Evolutionary conservation across 768 basidiomycete genomes (phyloP).

Genomic region (Pholiota molesta): DNA sequence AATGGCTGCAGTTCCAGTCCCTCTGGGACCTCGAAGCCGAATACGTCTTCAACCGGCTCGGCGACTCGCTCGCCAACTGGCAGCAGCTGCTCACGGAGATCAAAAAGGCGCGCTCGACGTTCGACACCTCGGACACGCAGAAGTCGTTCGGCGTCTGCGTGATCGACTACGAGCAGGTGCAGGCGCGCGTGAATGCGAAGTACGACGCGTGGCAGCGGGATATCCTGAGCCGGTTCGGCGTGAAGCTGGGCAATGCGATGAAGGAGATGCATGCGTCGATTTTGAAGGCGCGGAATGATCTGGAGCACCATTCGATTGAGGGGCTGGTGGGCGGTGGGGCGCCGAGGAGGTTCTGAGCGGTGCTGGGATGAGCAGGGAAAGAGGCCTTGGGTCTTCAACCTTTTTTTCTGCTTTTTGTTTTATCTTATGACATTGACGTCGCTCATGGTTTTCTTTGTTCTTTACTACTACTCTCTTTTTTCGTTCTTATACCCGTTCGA

Average conservation of each 20-base stretch:
- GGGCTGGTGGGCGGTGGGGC: conserved; percentile 71
- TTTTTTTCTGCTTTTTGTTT: neutral
- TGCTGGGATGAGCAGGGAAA: neutral
- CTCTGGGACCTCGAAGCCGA: conserved; percentile 98
- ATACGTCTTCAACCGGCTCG: conserved; percentile 93
- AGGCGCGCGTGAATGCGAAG: conserved; percentile 96
- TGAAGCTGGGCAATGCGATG: conserved; percentile 93
- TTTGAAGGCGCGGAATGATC: conserved; percentile 89
- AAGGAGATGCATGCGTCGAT: conserved; percentile 97
- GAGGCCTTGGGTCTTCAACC: neutral
- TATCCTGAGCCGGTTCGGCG: conserved; percentile 88
- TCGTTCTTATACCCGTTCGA: conserved; percentile 7
- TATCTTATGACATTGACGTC: neutral
- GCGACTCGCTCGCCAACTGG: conserved; percentile 93
- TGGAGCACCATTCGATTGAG: conserved; percentile 97
- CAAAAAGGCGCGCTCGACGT: conserved; percentile 94
- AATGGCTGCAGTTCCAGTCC: conserved; percentile 99
- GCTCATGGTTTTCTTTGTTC: conserved; percentile 3
- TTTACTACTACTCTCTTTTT: neutral
- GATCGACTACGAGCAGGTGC: conserved; percentile 98
- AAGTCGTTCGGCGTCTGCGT: conserved; percentile 93
- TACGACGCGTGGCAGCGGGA: conserved; percentile 99
- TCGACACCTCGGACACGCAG: conserved; percentile 94
- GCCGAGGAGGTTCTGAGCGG: conserved; percentile 48
- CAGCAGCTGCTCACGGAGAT: conserved; percentile 96